Evolutionary conservation across 2,329 filamentous ascomycete species (phyloP).

Genomic region (Aureobasidium sp.): DNA sequence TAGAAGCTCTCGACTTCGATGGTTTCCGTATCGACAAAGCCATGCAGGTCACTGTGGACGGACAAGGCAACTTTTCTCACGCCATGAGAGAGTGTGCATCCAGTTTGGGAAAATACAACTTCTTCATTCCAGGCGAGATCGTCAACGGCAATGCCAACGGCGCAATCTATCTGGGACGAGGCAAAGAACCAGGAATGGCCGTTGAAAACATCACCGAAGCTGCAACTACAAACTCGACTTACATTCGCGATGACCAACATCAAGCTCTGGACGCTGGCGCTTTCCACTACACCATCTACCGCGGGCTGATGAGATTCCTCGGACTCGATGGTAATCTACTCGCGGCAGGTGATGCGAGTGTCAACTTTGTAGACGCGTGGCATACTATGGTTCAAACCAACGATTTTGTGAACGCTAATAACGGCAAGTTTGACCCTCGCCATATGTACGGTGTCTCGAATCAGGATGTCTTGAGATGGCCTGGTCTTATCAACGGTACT

Average conservation of each 20-base stretch:
- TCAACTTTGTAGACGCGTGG: slow-evolving; percentile 50
- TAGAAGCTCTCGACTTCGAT: slow-evolving; percentile 57
- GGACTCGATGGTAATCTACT: slow-evolving; percentile 53
- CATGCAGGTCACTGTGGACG: slow-evolving; percentile 56
- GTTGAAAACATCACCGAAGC: slow-evolving; percentile 43
- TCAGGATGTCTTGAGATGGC: slow-evolving; percentile 61
- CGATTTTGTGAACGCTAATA: slow-evolving; percentile 54
- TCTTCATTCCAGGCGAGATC: slow-evolving; percentile 58
- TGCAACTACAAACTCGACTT: slow-evolving; percentile 43
- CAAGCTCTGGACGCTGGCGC: slow-evolving; percentile 53
- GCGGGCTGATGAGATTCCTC: slow-evolving; percentile 54
- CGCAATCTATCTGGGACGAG: slow-evolving; percentile 56
- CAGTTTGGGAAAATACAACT: slow-evolving; percentile 54
- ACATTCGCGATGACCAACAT: slow-evolving; percentile 47
- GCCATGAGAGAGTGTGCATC: slow-evolving; percentile 52
- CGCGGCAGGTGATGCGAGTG: slow-evolving; percentile 35
- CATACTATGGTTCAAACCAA: slow-evolving; percentile 51
- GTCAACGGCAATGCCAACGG: slow-evolving; percentile 56
- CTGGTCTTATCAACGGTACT: slow-evolving; percentile 50
- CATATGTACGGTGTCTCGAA: slow-evolving; percentile 60
- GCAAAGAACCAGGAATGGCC: slow-evolving; percentile 50
- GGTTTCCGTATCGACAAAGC: slow-evolving; percentile 63
- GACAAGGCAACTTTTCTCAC: slow-evolving; percentile 51
- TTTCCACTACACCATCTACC: slow-evolving; percentile 60
- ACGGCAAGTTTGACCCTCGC: slow-evolving; percentile 55